phyloP scores from a whole-genome alignment of 306 rosid species.

The Lablab purpureus region DNA sequence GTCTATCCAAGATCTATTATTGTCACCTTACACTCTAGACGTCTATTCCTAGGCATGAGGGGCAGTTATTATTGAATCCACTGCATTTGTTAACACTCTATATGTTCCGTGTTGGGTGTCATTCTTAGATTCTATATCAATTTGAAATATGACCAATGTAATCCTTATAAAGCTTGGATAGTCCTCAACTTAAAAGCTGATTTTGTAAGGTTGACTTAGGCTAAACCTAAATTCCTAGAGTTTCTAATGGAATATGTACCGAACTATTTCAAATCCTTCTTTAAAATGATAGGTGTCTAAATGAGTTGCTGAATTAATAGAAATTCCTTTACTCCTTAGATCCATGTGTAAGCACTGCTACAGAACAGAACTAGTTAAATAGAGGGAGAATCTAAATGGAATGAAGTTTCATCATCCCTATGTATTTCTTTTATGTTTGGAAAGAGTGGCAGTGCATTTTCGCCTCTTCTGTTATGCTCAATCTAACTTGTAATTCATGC shows the following conservation, averaged over 20 bases:
- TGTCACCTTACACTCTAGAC: not conserved
- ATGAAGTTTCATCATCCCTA: constrained; percentile 39
- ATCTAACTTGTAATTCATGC: constrained; percentile 45
- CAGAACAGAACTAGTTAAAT: constrained; percentile 17
- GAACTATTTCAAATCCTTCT: constrained; percentile 20
- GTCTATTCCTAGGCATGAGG: not conserved
- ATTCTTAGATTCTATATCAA: not conserved
- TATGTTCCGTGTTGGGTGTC: not conserved
- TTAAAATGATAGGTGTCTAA: not conserved
- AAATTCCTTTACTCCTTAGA: not conserved
- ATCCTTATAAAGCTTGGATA: not conserved
- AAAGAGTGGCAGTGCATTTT: constrained; percentile 19
- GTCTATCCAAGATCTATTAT: not conserved
- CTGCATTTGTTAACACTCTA: not conserved
- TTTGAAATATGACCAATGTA: not conserved
- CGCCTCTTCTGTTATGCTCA: constrained; percentile 19
- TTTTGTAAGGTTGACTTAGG: not conserved
- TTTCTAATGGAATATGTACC: constrained; percentile 12
- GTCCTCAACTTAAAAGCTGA: not conserved
- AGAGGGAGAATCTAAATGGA: constrained; percentile 11
- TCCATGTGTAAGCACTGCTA: constrained; percentile 16
- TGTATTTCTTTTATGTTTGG: constrained; percentile 26
- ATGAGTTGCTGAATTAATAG: constrained; percentile 17
- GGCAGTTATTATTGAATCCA: not conserved
- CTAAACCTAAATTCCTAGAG: not conserved